Base-by-base conservation (phyloP, 1,284 basidiomycete species). In the Boletellus sp. region DNA sequence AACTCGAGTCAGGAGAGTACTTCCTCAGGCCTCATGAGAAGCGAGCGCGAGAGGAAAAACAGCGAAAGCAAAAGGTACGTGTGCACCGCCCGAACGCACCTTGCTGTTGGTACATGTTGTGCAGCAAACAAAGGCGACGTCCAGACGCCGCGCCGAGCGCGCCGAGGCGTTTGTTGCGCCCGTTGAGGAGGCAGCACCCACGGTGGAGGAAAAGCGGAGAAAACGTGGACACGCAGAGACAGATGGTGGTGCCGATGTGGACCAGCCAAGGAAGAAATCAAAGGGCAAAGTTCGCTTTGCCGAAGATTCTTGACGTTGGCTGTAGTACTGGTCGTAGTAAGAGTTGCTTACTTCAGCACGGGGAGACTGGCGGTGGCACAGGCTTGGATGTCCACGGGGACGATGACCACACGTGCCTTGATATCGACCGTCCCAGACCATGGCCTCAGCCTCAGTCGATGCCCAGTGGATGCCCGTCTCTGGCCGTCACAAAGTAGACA, bases 1-100 rank as follows among this genome's bases (percentile, higher is more conserved):
- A 98, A 77, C 79, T 99, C 60, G 95, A 97, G 68, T 91, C 89
- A 5, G 96, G 96, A 73, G 96, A 98, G 69, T 98, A 98, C 71
- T 99, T 98, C 80, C 86, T 98, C 74, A 96, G 96, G 69, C 76
- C 89, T 8, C 79, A 81, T 53, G 86, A 93, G 69, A 93, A 88
- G 73, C 82, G 83, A 58, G 80, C 80, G 22, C 75, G 80, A 49
- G 85, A 89, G 61, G 74, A 77, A 24, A 78, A 78, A 57, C 74
- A 79, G 67, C 72, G 84, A 66, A 85, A 83, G 71, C 79, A 89
- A 71, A 88, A 86, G 80, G 89, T 84, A 56, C 76, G 82, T 80
- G 45, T n/a, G 32, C 19, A 47, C 13, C n/a, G 18, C 16, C 37
- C 8, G 19, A 28, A 16, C 28, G 33, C 22, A 35, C n/a, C 26